phyloP scores from a whole-genome alignment of 352 stramenopile genomes.

The Pythium angustatum region DNA sequence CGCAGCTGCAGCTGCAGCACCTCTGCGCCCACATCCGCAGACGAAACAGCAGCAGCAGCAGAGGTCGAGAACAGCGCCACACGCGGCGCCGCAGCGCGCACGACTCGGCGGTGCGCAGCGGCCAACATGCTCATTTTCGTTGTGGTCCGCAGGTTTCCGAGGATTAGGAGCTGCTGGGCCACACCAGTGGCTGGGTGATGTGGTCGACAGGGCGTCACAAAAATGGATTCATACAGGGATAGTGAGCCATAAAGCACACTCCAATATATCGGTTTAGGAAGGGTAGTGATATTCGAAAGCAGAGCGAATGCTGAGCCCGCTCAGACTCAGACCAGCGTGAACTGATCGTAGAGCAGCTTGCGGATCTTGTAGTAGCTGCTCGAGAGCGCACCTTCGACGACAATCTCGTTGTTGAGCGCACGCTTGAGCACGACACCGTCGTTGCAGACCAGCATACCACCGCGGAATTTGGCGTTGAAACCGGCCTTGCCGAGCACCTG shows the following conservation, averaged over 20 bases:
- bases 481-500: slow-evolving; percentile 83
- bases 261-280: slow-evolving; percentile 14
- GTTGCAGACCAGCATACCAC: slow-evolving; percentile 88
- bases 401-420: slow-evolving; percentile 85
- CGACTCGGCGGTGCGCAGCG: slow-evolving; percentile 32
- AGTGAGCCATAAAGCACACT: neutral
- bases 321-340: slow-evolving; percentile 75
- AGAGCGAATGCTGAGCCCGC: slow-evolving; percentile 7
- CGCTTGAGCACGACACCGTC: slow-evolving; percentile 87
- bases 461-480: slow-evolving; percentile 89
- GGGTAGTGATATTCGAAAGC: slow-evolving; percentile 11
- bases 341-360: slow-evolving; percentile 86
- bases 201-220: slow-evolving; percentile 23
- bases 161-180: slow-evolving; percentile 8
- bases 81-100: slow-evolving; percentile 35
- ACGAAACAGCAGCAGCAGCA: slow-evolving; percentile 25
- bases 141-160: slow-evolving; percentile 13
- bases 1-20: slow-evolving; percentile 69
- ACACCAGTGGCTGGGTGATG: slow-evolving; percentile 32
- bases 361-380: slow-evolving; percentile 89
- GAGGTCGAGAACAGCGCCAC: slow-evolving; percentile 46
- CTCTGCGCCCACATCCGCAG: slow-evolving; percentile 16
- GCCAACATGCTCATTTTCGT: slow-evolving; percentile 33
- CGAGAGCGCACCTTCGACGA: slow-evolving; percentile 83
- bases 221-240: slow-evolving; percentile 15